A percentile compares a stretch with the other conserved stretches of the same genome.
These are phyloP conservation scores for Eucalyptus polybractea DNA, from an alignment of 345 rosid species.

Conservation along the genomic window DNA sequence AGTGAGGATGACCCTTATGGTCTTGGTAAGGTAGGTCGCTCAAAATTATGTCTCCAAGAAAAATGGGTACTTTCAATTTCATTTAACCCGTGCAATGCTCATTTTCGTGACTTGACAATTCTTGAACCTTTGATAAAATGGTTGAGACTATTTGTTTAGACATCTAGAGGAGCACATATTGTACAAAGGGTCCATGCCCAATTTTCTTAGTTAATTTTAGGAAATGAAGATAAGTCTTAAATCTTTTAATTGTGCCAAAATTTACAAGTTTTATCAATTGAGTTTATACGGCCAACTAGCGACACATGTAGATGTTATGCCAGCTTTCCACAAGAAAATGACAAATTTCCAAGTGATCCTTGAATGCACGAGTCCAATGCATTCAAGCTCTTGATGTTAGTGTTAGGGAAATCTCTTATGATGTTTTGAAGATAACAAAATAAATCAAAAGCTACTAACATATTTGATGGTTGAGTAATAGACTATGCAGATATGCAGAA, in stretches of 20 bases:
- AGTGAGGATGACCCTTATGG: accelerated
- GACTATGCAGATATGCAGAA: no score
- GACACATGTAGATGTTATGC: no score
- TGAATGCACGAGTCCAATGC: background rate
- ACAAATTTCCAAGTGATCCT: background rate
- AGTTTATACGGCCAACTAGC: no score
- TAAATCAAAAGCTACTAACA: no score
- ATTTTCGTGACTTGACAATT: background rate
- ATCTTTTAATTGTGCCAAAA: no score
- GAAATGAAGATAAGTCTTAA: background rate
- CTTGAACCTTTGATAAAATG: background rate
- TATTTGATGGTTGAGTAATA: no score
- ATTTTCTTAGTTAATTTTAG: background rate
- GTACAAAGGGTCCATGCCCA: background rate
- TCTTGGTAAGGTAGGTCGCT: no score
- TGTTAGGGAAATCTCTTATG: no score
- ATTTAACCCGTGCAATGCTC: background rate
- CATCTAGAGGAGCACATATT: background rate
- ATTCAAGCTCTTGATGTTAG: background rate
- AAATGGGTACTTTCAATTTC: background rate
- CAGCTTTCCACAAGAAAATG: no score
- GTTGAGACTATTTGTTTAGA: background rate
- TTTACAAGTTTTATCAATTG: no score
- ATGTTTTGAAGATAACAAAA: no score
- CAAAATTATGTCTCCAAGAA: no score